Conservation (phyloP, 2,329 filamentous ascomycete genomes). For the Fusarium transvaalense region DNA sequence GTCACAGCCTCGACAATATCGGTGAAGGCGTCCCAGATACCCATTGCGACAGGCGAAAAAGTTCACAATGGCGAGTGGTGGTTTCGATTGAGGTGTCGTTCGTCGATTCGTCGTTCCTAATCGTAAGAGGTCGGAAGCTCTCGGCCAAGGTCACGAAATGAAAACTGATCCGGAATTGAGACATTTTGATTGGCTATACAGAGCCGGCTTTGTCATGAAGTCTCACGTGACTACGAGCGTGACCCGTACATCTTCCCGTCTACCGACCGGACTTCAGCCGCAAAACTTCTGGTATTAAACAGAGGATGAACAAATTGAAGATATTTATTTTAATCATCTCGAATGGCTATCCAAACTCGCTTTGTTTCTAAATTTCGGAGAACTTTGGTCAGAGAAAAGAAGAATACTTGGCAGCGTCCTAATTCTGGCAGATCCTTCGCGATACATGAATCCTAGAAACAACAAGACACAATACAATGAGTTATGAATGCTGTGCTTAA, state of each 20-base stretch:
- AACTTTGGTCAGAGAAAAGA: neutral
- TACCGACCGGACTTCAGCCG: conserved; percentile 33
- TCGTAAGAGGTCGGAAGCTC: conserved; percentile 58
- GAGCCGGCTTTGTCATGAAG: conserved; percentile 21
- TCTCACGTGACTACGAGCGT: conserved; percentile 2
- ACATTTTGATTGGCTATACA: conserved; percentile 60
- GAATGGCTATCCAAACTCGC: neutral
- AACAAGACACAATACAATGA: conserved; percentile 38
- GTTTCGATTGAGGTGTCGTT: conserved; percentile 53
- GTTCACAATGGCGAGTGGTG: conserved; percentile 59
- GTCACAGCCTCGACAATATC: conserved; percentile 74
- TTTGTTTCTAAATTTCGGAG: neutral
- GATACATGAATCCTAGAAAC: conserved; percentile 16
- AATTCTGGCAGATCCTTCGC: conserved; percentile 29
- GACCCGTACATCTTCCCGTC: conserved; percentile 29
- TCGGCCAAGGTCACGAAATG: conserved; percentile 57
- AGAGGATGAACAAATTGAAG: neutral
- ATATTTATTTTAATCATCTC: neutral
- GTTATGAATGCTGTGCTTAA: conserved; percentile 40
- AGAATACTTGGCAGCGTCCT: conserved; percentile 8
- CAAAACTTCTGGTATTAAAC: conserved; percentile 2
- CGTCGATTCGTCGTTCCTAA: conserved; percentile 52
- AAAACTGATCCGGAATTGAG: conserved; percentile 65
- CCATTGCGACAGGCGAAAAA: conserved; percentile 65
- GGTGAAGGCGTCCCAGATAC: conserved; percentile 74